Evolutionary conservation across 495 filamentous ascomycete genomes (phyloP), one percentile per base, ranked within the genome.

Genomic region (Niebla homalea): DNA sequence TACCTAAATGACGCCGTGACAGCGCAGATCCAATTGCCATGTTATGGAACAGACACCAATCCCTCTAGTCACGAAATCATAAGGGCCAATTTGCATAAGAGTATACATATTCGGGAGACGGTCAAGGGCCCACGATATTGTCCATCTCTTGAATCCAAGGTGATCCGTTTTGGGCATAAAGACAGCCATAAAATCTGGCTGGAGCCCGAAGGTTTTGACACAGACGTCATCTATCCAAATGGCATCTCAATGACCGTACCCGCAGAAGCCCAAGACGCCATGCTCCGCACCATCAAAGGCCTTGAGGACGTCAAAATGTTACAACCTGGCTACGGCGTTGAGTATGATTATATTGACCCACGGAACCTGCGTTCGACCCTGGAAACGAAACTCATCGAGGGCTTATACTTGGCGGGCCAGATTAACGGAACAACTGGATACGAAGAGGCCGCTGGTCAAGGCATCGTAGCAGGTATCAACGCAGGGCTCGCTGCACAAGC

Each of bases 381-480:
- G 8, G 93, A 98, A 61, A 97, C 92, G 5, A 98, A 98, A 65
- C 67, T 84, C 21, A 94, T 98, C 52, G 71, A 71, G 29, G 92
- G 92, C 29, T 77, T 98, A 7, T 98, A 85, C 68, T 76, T 98
- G 16, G 92, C 92, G 2, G 92, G 92, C 15, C 92, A 98, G 62
- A 96, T 98, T 64, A 98, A 98, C 67, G 92, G 92, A 38, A 98
- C 92, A 0, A 98, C 92, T 0, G 92, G 92, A 3, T 98, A 98
- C 66, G 92, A 98, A 67, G 92, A 98, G 68, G 92, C 92, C 2
- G 87, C 92, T 0, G 89, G 84, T 11, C 92, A 98, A 64, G 92
- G 92, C 29, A 77, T 98, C 58, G 70, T 98, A 16, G 93, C 92
- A 0, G 92, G 92, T 35, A 87, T 85, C 55, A 97, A 97, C 60